phyloP scores from a whole-genome alignment of 805 yeast species.

The Teunomyces gatunensis region DNA sequence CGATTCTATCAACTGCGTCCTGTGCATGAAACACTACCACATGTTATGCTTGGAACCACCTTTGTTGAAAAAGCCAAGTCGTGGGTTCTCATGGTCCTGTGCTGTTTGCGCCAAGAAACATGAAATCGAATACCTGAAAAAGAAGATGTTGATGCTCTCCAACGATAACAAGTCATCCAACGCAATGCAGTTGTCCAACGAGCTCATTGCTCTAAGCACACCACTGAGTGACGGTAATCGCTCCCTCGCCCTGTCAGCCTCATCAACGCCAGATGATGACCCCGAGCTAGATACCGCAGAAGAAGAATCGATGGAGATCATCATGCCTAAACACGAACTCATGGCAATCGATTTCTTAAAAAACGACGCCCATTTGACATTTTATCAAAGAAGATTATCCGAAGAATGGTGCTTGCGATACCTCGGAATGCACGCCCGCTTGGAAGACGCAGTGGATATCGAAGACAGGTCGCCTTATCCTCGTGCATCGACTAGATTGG shows the following conservation, averaged over 20 bases:
- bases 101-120: conserved; percentile 67
- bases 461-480: conserved; percentile 77
- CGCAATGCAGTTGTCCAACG: conserved; percentile 30
- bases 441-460: conserved; percentile 74
- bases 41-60: conserved; percentile 88
- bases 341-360: conserved; percentile 53
- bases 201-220: conserved; percentile 12
- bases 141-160: conserved; percentile 38
- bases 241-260: not conserved
- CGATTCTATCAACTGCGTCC: conserved; percentile 79
- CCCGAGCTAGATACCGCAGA: conserved; percentile 5
- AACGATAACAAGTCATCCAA: conserved; percentile 42
- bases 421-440: conserved; percentile 67
- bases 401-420: conserved; percentile 84
- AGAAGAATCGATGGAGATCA: conserved; percentile 7
- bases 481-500: conserved; percentile 73
- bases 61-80: conserved; percentile 67
- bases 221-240: conserved; percentile 4
- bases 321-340: conserved; percentile 53
- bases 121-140: conserved; percentile 43
- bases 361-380: conserved; percentile 40
- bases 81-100: conserved; percentile 92
- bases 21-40: conserved; percentile 69
- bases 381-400: conserved; percentile 48
- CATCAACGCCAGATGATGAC: conserved; percentile 6